These are phyloP conservation scores for Candida quercuum DNA, from an alignment of 805 yeast genomes.

Conservation along the genomic window DNA sequence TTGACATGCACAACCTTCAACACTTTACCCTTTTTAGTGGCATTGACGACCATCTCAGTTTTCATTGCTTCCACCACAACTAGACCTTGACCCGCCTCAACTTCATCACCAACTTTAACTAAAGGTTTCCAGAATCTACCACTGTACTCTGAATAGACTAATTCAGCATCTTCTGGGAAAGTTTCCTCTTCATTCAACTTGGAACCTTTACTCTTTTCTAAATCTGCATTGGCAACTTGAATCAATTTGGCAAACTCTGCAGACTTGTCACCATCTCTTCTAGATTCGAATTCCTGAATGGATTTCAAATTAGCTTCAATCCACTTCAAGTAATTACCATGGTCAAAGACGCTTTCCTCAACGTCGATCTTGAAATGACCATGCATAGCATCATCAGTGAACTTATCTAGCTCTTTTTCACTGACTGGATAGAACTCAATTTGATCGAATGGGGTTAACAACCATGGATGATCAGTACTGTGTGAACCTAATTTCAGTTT, in stretches of 20 bases:
- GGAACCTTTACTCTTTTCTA: slow-evolving; percentile 47
- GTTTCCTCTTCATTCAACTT: slow-evolving; percentile 42
- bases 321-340: slow-evolving; percentile 74
- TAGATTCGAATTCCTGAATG: slow-evolving; percentile 59
- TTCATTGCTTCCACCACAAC: slow-evolving; percentile 97
- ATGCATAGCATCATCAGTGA: slow-evolving; percentile 68
- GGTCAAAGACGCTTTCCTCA: slow-evolving; percentile 77
- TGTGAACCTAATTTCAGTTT: slow-evolving; percentile 75
- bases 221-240: slow-evolving; percentile 73
- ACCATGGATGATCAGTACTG: slow-evolving; percentile 71
- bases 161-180: slow-evolving; percentile 72
- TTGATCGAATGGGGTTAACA: slow-evolving; percentile 88
- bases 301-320: slow-evolving; percentile 65
- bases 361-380: slow-evolving; percentile 77
- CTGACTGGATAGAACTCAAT: slow-evolving; percentile 89
- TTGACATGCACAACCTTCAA: slow-evolving; percentile 67
- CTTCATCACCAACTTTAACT: slow-evolving; percentile 72
- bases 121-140: slow-evolving; percentile 96
- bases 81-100: slow-evolving; percentile 69
- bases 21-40: slow-evolving; percentile 70
- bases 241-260: slow-evolving; percentile 83
- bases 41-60: slow-evolving; percentile 87
- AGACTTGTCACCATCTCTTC: slow-evolving; percentile 74
- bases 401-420: slow-evolving; percentile 73
- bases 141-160: slow-evolving; percentile 91